Conservation (phyloP, 805 yeast species). For the Candida loeiensis region DNA sequence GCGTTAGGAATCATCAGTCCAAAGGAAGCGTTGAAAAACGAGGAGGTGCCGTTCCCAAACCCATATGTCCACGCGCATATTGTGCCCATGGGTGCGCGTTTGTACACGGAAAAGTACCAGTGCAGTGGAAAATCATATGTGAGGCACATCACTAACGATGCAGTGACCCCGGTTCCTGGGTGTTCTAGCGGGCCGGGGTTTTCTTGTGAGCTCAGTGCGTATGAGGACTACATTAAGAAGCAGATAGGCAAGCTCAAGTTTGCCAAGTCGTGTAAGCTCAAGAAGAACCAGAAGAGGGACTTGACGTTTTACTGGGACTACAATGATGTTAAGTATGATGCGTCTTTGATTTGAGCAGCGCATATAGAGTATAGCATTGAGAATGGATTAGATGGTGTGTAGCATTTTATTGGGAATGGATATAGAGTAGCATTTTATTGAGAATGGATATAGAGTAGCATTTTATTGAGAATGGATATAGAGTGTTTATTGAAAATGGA, state of each 20-base stretch:
- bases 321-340: conserved; percentile 19
- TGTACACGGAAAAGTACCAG: conserved; percentile 31
- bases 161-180: conserved; percentile 32
- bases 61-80: conserved; percentile 41
- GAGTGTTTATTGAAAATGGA: too few relatives aligned
- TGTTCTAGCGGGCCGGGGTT: conserved; percentile 40
- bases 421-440: too few relatives aligned
- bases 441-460: too few relatives aligned
- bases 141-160: conserved; percentile 35
- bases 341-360: conserved; percentile 10
- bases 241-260: conserved; percentile 27
- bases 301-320: conserved; percentile 44
- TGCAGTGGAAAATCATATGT: conserved; percentile 34
- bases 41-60: conserved; percentile 44
- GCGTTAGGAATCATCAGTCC: conserved; percentile 56
- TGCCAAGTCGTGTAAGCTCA: conserved; percentile 24
- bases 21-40: conserved; percentile 37
- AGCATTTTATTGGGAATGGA: too few relatives aligned
- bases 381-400: too few relatives aligned
- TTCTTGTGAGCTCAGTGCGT: conserved; percentile 35
- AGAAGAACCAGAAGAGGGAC: conserved; percentile 19
- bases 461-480: too few relatives aligned
- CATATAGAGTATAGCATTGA: too few relatives aligned
- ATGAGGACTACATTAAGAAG: conserved; percentile 24
- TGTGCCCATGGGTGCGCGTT: conserved; percentile 39